Evolutionary conservation across 139 green algal genomes (phyloP), one percentile per base, ranked within the genome.

Genomic region (Chlorella sp.): DNA sequence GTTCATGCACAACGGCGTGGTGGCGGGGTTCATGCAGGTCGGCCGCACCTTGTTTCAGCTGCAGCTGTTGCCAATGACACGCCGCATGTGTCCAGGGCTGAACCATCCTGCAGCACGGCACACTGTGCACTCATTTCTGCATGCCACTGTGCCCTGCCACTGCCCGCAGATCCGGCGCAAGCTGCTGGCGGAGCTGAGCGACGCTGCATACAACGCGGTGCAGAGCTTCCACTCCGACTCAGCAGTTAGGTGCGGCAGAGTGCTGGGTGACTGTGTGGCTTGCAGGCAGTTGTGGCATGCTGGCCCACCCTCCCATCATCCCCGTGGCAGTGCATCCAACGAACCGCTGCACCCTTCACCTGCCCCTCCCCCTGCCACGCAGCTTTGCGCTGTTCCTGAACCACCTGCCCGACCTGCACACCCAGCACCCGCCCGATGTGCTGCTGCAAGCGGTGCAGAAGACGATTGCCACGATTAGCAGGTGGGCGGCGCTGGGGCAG

Each of bases 1-100:
- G 79, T 99, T 93, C 91, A 99, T 98, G 96, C 96, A 99, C 94
- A 99, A 99, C 84, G 96, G 96, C 17, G 94, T 97, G 22, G 89
- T 99, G 26, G 96, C 90, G 4, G 93, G 94, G 4, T 99, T 99
- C 86, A 88, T 92, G 84, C 82, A 60, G 51, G 51, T 60, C 13
- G 51, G 51, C 51, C 24, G 51, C 51, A 3, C 2, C 51, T 60
- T 16, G 4, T 26, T 24, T 60, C 51, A 60, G 16, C 13, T 24
- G 46, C 51, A 26, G 51, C 4, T 26, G 22, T 24, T 2, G 51
- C 11, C 51, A 16, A 60, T 60, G 51, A 8, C 11, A 11, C 14
- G 51, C 14, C 24, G 51, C 22, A 60, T 60, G 51, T 16, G n/a
- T n/a, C n/a, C n/a, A n/a, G n/a, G n/a, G n/a, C n/a, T n/a, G n/a